Percentiles rank a stretch among this genome's conserved stretches.
Conservation (phyloP, 1,284 basidiomycete genomes). For the Puccinia hordei region DNA sequence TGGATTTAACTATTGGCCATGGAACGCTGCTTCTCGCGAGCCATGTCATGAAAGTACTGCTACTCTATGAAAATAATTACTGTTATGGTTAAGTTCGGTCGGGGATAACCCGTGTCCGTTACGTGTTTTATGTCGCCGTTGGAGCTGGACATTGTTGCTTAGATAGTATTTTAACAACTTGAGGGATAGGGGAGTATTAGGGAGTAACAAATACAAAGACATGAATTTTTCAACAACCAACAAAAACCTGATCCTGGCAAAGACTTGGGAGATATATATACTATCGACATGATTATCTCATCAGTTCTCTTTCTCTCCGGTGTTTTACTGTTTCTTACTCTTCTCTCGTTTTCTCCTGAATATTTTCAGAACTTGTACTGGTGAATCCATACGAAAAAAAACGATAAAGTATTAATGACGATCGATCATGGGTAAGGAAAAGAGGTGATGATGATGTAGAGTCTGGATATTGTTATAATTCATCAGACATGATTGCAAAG, state of each 20-base stretch:
- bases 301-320: background rate
- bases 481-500: conserved; percentile 94
- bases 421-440: background rate
- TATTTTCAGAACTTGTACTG: no score
- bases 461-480: conserved; percentile 59
- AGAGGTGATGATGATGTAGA: background rate
- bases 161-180: background rate
- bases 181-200: background rate
- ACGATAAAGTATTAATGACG: background rate
- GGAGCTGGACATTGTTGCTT: background rate
- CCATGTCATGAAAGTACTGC: no score
- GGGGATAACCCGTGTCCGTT: no score
- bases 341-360: background rate
- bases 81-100: no score
- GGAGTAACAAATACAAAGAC: conserved; percentile 5
- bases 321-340: background rate
- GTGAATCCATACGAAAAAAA: conserved; percentile 5
- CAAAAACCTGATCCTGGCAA: background rate
- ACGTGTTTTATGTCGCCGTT: background rate
- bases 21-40: no score
- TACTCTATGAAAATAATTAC: no score
- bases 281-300: no score
- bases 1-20: no score
- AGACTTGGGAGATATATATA: background rate
- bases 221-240: background rate